Conservation (phyloP, 1,284 basidiomycete species). For the Farysia itapuensis region DNA sequence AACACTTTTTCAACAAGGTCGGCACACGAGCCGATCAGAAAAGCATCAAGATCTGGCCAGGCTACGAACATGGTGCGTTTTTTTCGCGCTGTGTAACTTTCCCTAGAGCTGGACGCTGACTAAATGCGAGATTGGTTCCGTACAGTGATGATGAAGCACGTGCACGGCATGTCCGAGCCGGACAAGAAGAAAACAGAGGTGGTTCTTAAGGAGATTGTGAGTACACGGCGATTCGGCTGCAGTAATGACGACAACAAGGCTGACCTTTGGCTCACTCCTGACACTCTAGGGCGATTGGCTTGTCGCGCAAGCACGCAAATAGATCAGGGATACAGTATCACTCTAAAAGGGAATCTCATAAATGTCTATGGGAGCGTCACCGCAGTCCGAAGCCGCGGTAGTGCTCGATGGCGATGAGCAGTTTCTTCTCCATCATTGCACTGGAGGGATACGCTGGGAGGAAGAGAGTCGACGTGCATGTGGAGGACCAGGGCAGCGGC, state of each 20-base stretch:
- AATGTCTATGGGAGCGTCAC: constrained; percentile 2
- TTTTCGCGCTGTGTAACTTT: background rate
- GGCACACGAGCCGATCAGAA: constrained; percentile 59
- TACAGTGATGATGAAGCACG: constrained; percentile 59
- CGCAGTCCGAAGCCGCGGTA: constrained; percentile 43
- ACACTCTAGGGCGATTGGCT: constrained; percentile 25
- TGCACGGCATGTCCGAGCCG: constrained; percentile 45
- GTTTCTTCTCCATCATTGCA: constrained; percentile 15
- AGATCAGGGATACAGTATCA: background rate
- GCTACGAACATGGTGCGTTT: constrained; percentile 62
- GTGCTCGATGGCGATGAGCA: constrained; percentile 39
- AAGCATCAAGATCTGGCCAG: constrained; percentile 62
- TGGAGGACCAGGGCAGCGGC: constrained; percentile 46
- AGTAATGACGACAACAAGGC: too few species aligned
- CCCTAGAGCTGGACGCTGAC: background rate
- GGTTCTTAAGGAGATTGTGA: constrained; percentile 45
- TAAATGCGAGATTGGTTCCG: too few species aligned
- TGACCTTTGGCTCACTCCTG: too few species aligned
- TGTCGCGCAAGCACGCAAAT: constrained; percentile 24
- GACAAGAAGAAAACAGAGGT: constrained; percentile 42
- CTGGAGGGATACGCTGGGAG: constrained; percentile 25
- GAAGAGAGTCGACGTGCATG: constrained; percentile 47
- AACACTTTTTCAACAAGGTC: constrained; percentile 61
- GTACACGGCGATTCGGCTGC: too few species aligned
- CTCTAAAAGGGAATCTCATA: background rate